Percentiles rank a stretch among this genome's conserved stretches.
Evolutionary conservation across 2,329 filamentous ascomycete species (phyloP).

Genomic region (Venturia effusa): DNA sequence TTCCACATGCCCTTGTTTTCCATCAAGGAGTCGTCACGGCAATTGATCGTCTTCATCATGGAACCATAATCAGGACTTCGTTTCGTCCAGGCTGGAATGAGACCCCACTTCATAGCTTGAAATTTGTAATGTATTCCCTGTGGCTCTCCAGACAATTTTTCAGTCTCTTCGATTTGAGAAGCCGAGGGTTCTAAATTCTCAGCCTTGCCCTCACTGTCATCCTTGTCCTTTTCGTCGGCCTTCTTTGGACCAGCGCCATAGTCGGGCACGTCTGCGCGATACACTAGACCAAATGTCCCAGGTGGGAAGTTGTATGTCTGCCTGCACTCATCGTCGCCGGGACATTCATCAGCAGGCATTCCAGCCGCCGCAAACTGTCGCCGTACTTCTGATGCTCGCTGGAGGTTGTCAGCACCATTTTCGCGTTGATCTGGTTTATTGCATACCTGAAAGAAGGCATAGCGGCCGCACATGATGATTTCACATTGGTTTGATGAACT

Average conservation of each 20-base stretch:
- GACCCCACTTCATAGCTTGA: slow-evolving; percentile 91
- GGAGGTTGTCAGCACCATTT: slow-evolving; percentile 6
- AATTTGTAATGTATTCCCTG: slow-evolving; percentile 58
- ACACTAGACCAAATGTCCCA: slow-evolving; percentile 74
- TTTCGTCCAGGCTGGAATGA: slow-evolving; percentile 91
- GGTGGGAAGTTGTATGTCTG: slow-evolving; percentile 91
- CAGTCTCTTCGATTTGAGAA: slow-evolving; percentile 12
- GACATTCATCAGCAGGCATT: slow-evolving; percentile 62
- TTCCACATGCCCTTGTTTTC: slow-evolving; percentile 79
- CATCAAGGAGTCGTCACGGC: slow-evolving; percentile 74
- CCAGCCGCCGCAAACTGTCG: slow-evolving; percentile 61
- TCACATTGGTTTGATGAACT: background rate
- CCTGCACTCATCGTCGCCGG: slow-evolving; percentile 57
- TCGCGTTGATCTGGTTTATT: background rate
- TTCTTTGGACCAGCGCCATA: slow-evolving; percentile 37
- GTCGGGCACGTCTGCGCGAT: slow-evolving; percentile 62
- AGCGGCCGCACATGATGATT: slow-evolving; percentile 54
- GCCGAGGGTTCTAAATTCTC: slow-evolving; percentile 13
- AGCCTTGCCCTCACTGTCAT: slow-evolving; percentile 17
- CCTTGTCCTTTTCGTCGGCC: slow-evolving; percentile 12
- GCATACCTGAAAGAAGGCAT: slow-evolving; percentile 50
- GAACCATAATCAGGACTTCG: slow-evolving; percentile 65
- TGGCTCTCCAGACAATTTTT: slow-evolving; percentile 13
- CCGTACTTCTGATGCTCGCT: slow-evolving; percentile 70
- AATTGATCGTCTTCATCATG: slow-evolving; percentile 87